Conservation (phyloP, 768 basidiomycete genomes). For the Agrocybe chaxingu region DNA sequence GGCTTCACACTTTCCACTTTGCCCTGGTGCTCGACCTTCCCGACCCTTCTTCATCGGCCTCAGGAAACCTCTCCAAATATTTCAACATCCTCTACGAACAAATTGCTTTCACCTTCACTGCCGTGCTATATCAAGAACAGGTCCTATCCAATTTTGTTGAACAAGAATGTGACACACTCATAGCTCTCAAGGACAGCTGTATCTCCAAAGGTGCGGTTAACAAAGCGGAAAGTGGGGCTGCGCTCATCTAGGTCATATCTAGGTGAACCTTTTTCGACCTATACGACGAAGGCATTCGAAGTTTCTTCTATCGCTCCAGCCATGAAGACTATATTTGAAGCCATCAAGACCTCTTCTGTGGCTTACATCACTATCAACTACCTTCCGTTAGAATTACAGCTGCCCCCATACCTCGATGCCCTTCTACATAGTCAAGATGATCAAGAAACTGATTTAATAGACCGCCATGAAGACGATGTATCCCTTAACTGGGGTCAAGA, state of each 20-base stretch:
- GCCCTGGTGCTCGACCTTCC: conserved; percentile 86
- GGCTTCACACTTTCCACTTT: conserved; percentile 80
- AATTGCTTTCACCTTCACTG: conserved; percentile 85
- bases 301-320: conserved; percentile 71
- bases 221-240: conserved; percentile 7
- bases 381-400: conserved; percentile 80
- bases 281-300: conserved; percentile 54
- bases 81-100: conserved; percentile 89
- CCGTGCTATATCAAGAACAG: conserved; percentile 91
- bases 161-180: conserved; percentile 68
- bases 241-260: not conserved
- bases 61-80: conserved; percentile 73
- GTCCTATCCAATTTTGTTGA: conserved; percentile 85
- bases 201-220: conserved; percentile 52
- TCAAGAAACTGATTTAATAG: conserved; percentile 46
- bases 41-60: conserved; percentile 82
- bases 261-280: conserved; percentile 63
- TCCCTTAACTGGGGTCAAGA: conserved; percentile 61
- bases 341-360: conserved; percentile 72
- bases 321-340: conserved; percentile 78
- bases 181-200: conserved; percentile 67
- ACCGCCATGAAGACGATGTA: conserved; percentile 51
- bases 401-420: conserved; percentile 76
- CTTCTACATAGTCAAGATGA: conserved; percentile 68
- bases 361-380: conserved; percentile 77